Evolutionary conservation across 148 eudicot species (phyloP), one percentile per base, ranked within the genome.

Genomic region (Beta vulgaris): DNA sequence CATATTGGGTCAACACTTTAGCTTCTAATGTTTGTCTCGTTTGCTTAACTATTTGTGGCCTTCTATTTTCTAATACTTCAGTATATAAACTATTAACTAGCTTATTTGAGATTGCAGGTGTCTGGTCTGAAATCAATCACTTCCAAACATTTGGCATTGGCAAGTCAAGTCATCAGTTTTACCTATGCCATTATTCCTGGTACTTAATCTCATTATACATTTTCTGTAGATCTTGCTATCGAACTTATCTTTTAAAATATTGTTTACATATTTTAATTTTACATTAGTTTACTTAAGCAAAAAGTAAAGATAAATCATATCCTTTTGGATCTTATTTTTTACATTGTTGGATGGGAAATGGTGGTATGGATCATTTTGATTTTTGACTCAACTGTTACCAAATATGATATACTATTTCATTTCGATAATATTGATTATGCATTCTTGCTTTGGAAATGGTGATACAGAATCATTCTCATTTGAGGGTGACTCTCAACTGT

Each of bases 81-180:
- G 29, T 34, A 10, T 73, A 18, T 6, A 4, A 2, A 46, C 57
- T 72, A 31, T 64, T 59, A 62, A 7, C 26, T 11, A 23, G 18
- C 12, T 43, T 71, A 46, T 76, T 59, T 80, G 79, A 66, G 44
- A 60, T 44, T 85, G 81, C 90, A 95, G 99, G 98, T 95, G 75
- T 91, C 99, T 76, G 99, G 99, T 58, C 85, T 95, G 80, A 88
- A 88, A 84, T 95, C 99, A 28, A 95, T 95, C 77, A 95, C 97
- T 48, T 91, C 99, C 43, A 92, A 91, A 80, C 97, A 95, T 85
- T 85, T 95, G 86, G 99, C 98, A 14, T 73, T 95, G 90, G 91
- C 98, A 49, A 95, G 99, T 86, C 99, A 95, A 83, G 98, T 92
- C 34, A 85, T 95, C 85, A 91, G 99, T 74, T 95, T 92, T 71